Evolutionary conservation across 495 filamentous ascomycete genomes (phyloP), one percentile per base, ranked within the genome.

Genomic region (Hyaloscypha variabilis): DNA sequence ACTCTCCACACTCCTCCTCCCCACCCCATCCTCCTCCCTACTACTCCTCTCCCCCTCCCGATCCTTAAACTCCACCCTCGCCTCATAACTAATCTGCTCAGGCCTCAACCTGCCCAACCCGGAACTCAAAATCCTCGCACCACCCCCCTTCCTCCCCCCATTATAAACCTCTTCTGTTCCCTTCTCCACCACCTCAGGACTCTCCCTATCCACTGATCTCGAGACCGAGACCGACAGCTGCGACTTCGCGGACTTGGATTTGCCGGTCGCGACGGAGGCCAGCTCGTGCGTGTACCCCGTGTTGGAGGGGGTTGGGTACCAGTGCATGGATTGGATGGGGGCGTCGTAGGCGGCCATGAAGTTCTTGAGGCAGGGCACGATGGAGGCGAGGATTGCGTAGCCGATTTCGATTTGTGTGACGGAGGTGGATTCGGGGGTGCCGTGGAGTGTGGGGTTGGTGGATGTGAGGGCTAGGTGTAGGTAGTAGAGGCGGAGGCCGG

Each of bases 291-390:
- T 21, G 26, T 34, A 24, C 3, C 5, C 28, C 1, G 29, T 21
- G 58, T n/a, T 30, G 28, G 39, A 55, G 10, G 8, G 29, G n/a
- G n/a, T n/a, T 21, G 6, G 26, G 28, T 39, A 29, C 31, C 26
- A 21, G 29, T 42, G 11, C n/a, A 26, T 2, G 17, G 11, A 10
- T 21, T 6, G 26, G 29, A 34, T 29, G 8, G 53, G 63, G 8
- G 29, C n/a, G 8, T 78, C 80, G 50, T 79, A 78, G 10, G 79
- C 78, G 23, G 72, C 73, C 76, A 83, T 80, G 66, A 82, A 83
- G 0, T 78, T 79, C 8, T 79, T 77, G 13, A 83, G 74, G 62
- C 77, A 82, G 67, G 82, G 79, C 29, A 80, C 74, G 30, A 75
- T 80, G 72, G 75, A 78, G 10, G 79, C 74, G 29, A 79, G 73